A percentile compares a stretch with the other conserved stretches of the same genome.
Conservation (phyloP, 768 basidiomycete species). For the Krasilnikovozyma curviuscula region DNA sequence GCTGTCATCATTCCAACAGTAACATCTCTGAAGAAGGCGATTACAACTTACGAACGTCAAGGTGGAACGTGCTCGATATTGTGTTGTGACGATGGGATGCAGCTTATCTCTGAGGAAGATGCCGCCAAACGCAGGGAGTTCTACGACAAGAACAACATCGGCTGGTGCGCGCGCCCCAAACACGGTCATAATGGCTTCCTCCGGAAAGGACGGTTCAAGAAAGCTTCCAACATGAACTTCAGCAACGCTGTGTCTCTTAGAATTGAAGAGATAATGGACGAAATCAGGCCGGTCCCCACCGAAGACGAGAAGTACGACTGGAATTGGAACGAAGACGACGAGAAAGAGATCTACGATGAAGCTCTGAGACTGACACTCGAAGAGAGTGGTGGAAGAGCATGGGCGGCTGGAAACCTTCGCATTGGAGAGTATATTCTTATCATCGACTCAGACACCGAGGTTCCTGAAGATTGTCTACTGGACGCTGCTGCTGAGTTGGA, state of each 20-base stretch:
- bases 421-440: constrained; percentile 26
- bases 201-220: constrained; percentile 79
- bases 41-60: constrained; percentile 72
- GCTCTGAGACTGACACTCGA: constrained; percentile 57
- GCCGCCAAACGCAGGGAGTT: constrained; percentile 47
- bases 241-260: constrained; percentile 49
- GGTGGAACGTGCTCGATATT: constrained; percentile 63
- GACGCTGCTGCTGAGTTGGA: constrained; percentile 72
- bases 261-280: constrained; percentile 34
- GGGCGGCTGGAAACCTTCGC: constrained; percentile 48
- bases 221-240: constrained; percentile 83
- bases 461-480: constrained; percentile 50
- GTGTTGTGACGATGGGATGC: constrained; percentile 67
- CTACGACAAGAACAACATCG: constrained; percentile 51
- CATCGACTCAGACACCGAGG: constrained; percentile 6
- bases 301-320: constrained; percentile 27
- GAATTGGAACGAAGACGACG: constrained; percentile 48
- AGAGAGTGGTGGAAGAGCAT: constrained; percentile 43
- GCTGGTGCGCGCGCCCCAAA: constrained; percentile 62
- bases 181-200: constrained; percentile 53
- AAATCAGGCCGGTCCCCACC: constrained; percentile 33
- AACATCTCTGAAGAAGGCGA: constrained; percentile 56
- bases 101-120: constrained; percentile 33
- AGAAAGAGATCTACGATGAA: constrained; percentile 44
- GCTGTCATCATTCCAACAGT: constrained; percentile 17